Conservation (phyloP, 1,284 basidiomycete species). For the Flammula alnicola region DNA sequence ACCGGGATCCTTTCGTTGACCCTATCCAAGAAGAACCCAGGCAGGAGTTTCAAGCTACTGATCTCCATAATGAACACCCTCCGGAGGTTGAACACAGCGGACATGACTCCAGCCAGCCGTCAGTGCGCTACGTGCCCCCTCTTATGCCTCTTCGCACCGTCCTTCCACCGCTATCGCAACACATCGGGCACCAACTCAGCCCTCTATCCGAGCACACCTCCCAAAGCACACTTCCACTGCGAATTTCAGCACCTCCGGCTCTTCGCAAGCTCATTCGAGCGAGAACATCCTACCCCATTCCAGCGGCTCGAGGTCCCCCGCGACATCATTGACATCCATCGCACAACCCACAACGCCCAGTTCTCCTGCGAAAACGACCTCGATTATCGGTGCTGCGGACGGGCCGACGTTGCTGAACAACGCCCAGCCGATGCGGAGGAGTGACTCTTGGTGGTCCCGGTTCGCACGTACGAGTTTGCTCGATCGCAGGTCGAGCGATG, state of each 20-base stretch:
- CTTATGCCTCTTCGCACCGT: constrained; percentile 34
- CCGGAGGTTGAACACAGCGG: constrained; percentile 26
- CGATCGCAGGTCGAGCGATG: constrained; percentile 60
- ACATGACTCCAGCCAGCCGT: constrained; percentile 29
- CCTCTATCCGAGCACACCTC: constrained; percentile 45
- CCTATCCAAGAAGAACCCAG: constrained; percentile 39
- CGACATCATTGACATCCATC: constrained; percentile 32
- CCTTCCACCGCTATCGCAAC: constrained; percentile 37
- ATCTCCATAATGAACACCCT: constrained; percentile 20
- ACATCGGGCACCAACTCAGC: constrained; percentile 38
- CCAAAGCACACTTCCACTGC: constrained; percentile 34
- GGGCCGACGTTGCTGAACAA: constrained; percentile 22
- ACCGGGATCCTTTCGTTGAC: constrained; percentile 63
- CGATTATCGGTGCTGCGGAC: constrained; percentile 31
- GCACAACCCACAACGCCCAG: constrained; percentile 21
- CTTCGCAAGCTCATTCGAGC: constrained; percentile 34
- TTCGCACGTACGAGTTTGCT: constrained; percentile 49
- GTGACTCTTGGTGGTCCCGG: constrained; percentile 53
- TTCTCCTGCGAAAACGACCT: constrained; percentile 27
- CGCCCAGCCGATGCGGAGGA: constrained; percentile 42
- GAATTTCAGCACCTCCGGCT: constrained; percentile 29
- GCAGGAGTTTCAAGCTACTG: constrained; percentile 15
- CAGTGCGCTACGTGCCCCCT: constrained; percentile 28
- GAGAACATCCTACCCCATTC: constrained; percentile 36
- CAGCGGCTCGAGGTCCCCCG: constrained; percentile 26